phyloP scores from a whole-genome alignment of 495 filamentous ascomycete species.

The Lasiosphaeris hirsuta region DNA sequence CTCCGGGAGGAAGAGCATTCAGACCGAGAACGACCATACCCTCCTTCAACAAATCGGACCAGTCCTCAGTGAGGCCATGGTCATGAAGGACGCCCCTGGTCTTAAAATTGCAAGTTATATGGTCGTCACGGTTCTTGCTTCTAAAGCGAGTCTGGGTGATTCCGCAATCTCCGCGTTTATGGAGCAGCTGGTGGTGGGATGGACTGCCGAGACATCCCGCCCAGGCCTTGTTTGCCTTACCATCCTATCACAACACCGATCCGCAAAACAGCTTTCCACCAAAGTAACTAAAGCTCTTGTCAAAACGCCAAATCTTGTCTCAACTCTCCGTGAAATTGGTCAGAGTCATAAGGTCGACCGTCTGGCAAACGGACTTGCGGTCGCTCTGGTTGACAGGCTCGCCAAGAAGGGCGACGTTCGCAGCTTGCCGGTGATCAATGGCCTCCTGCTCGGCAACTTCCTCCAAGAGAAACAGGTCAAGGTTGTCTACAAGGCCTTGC shows the following conservation, averaged over 20 bases:
- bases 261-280: slow-evolving; percentile 63
- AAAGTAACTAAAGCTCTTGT: slow-evolving; percentile 66
- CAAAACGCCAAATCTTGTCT: slow-evolving; percentile 56
- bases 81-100: slow-evolving; percentile 67
- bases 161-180: slow-evolving; percentile 73
- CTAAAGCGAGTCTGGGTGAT: slow-evolving; percentile 74
- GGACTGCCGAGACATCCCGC: slow-evolving; percentile 64
- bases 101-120: slow-evolving; percentile 84
- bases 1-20: slow-evolving; percentile 64
- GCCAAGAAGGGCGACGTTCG: slow-evolving; percentile 55
- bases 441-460: slow-evolving; percentile 57
- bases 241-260: slow-evolving; percentile 71
- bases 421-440: slow-evolving; percentile 55
- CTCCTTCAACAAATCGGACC: slow-evolving; percentile 72
- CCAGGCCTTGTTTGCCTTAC: slow-evolving; percentile 78
- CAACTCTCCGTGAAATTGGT: slow-evolving; percentile 58
- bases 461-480: slow-evolving; percentile 60
- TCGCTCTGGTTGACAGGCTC: slow-evolving; percentile 64
- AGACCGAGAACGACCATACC: slow-evolving; percentile 72
- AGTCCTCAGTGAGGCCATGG: slow-evolving; percentile 69
- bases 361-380: slow-evolving; percentile 66
- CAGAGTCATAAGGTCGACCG: slow-evolving; percentile 65
- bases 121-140: slow-evolving; percentile 77
- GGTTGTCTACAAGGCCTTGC: slow-evolving; percentile 59
- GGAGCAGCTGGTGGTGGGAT: slow-evolving; percentile 75